Base-by-base conservation (phyloP, 345 rosid genomes). In the Draba incana region DNA sequence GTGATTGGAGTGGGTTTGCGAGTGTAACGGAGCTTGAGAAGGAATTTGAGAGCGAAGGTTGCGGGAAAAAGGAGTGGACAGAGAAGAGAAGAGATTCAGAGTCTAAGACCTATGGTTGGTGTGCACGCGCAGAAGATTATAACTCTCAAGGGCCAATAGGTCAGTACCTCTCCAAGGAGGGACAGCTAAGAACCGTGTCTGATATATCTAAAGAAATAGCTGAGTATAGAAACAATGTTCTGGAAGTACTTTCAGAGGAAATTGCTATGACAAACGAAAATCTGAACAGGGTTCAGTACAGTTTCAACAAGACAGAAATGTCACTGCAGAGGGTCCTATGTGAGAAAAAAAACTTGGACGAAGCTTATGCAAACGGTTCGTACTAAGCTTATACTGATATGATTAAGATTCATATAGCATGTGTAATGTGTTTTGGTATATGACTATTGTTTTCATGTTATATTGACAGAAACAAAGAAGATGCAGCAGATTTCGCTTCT, bases 101-200 rank as follows among this genome's bases (percentile, higher is more conserved):
- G 33, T 56, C 81, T 10, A 69, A 59, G 35, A 72, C 74, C 23
- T 93, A 82, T 71, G 97, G 89, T 2, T 93, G 98, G 98, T 74
- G 80, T 78, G 98, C 96, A 5, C 90, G 88, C 24, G 82, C 81
- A 2, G 91, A 86, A 49, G 98, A 93, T 66, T 77, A 77, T 54
- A 24, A 78, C 44, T 72, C 81, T n/a, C 66, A 67, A 44, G 96
- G 92, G 13, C 82, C 81, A n/a, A 52, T 93, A 3, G 94, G 97
- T 41, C 84, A 85, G 57, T 80, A 82, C 75, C 82, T 93, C 51
- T 85, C 88, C 20, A 70, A 57, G 60, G 78, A 70, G 62, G 97
- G 96, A 56, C 78, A 75, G 64, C 74, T 93, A 55, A 81, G 69
- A 60, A 88, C 90, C 6, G 56, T 90, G 58, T 53, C 77, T 2